These are phyloP conservation scores for Leucaena leucocephala DNA, from an alignment of 306 rosid species.

Conservation along the genomic window DNA sequence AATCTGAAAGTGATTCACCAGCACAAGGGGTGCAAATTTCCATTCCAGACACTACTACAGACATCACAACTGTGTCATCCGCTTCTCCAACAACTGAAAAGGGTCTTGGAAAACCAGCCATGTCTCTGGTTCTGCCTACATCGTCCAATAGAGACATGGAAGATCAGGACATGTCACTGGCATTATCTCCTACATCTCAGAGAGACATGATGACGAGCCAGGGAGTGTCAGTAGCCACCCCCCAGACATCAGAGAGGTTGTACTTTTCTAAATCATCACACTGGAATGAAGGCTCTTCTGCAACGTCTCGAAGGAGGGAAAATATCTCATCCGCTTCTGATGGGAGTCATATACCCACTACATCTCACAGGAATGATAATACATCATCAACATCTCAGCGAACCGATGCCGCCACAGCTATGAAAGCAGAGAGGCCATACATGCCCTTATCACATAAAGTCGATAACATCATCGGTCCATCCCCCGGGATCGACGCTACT, in stretches of 20 bases:
- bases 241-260: conserved; percentile 50
- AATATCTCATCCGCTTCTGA: conserved; percentile 44
- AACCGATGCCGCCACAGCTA: conserved; percentile 35
- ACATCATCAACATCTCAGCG: conserved; percentile 36
- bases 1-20: conserved; percentile 56
- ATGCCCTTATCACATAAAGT: conserved; percentile 40
- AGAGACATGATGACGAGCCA: conserved; percentile 45
- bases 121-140: conserved; percentile 42
- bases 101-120: conserved; percentile 45
- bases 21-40: conserved; percentile 33
- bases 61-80: conserved; percentile 45
- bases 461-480: conserved; percentile 39
- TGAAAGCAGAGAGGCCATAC: conserved; percentile 42
- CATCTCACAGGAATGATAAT: conserved; percentile 41
- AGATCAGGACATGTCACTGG: conserved; percentile 49
- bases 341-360: conserved; percentile 31
- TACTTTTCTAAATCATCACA: conserved; percentile 45
- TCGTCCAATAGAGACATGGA: conserved; percentile 46
- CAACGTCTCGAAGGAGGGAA: conserved; percentile 49
- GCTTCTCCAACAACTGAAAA: conserved; percentile 46
- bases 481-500: conserved; percentile 34
- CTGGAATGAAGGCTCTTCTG: conserved; percentile 47
- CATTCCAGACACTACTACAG: conserved; percentile 43
- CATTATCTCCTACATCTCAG: conserved; percentile 42
- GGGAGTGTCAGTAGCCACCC: conserved; percentile 35